Evolutionary conservation across 148 eudicot genomes (phyloP), one percentile per base, ranked within the genome.

Genomic region (Hydrangea macrophylla): DNA sequence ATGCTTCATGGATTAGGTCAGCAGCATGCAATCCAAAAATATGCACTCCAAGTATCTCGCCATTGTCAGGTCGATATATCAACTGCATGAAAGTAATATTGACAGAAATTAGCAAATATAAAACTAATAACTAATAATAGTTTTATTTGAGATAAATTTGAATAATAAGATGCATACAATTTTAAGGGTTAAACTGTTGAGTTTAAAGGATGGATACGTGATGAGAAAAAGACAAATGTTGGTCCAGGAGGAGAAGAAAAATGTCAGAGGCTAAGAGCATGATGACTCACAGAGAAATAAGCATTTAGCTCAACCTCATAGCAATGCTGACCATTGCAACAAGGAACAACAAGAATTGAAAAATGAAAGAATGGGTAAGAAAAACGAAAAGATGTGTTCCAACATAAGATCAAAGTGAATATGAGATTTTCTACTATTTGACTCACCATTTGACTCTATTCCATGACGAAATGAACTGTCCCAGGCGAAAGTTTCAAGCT

Each of bases 1-100:
- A 91, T 65, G 97, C 97, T 82, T 92, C 97, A 56, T 85, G 90
- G 44, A 92, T 89, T 70, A 92, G 97, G 64, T 89, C 96, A 17
- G 96, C 92, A 55, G 96, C 90, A 80, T 92, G 97, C 75, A 92
- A 66, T 53, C 97, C 97, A 68, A 89, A 92, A 44, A 89, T 89
- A 73, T 89, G 97, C 69, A 89, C 97, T 59, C 92, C 97, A 58
- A 92, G 92, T 78, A 92, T 92, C 75, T 89, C 96, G 57, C 97
- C 96, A 42, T 75, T 86, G 80, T 92, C 96, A 20, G 95, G 97
- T 79, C 97, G 83, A 70, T 86, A 92, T 67, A 92, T 89, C 77
- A 92, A 68, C 96, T 92, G 89, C 75, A 74, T 22, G n/a, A 48
- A 48, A 17, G 23, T 48, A 48, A 48, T 22, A 48, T 48, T 1